Evolutionary conservation across 2,329 filamentous ascomycete genomes (phyloP), one percentile per base, ranked within the genome.

Genomic region (Shiraia sp.): DNA sequence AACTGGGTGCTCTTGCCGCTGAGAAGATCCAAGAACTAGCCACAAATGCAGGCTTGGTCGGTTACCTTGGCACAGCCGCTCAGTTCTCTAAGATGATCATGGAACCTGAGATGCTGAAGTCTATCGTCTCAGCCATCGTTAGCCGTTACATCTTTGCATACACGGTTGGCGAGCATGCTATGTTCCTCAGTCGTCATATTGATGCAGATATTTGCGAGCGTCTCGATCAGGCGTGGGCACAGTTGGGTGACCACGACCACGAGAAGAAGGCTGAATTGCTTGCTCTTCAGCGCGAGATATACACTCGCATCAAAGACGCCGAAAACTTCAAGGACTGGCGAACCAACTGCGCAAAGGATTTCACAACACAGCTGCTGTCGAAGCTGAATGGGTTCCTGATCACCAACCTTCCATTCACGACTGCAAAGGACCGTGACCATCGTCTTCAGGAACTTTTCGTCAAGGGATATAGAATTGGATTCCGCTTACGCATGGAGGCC

Each of bases 401-500:
- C 3, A 25, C 17, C 2, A 40, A 41, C 15, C 39, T 53, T 22
- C 13, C 34, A 9, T 8, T 37, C 2, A 13, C 13, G 8, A 36
- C 35, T n/a, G 15, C 42, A 16, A 22, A 28, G 12, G 37, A 49
- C n/a, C 39, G 51, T 9, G 36, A 47, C 8, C 43, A 48, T 23
- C 19, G 16, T 10, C 44, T 57, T 10, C 38, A 47, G 9, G 54
- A 58, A 32, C 49, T 57, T 3, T 57, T 43, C 33, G 34, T 57
- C 32, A 53, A 55, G 33, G 57, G 50, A 3, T 58, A 52, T 25
- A 44, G 57, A 10, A 58, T 57, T 28, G 53, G 51, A 4, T 57
- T 60, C 34, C 45, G 54, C 8, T 32, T 60, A 32, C 54, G 51
- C 17, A 55, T 52, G 47, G 45, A 44, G 4, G 34, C 52, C 1